Percentiles rank a stretch among this genome's conserved stretches.
Conservation (phyloP, 2,329 filamentous ascomycete genomes). For the Lecanoromycetidae sp. region DNA sequence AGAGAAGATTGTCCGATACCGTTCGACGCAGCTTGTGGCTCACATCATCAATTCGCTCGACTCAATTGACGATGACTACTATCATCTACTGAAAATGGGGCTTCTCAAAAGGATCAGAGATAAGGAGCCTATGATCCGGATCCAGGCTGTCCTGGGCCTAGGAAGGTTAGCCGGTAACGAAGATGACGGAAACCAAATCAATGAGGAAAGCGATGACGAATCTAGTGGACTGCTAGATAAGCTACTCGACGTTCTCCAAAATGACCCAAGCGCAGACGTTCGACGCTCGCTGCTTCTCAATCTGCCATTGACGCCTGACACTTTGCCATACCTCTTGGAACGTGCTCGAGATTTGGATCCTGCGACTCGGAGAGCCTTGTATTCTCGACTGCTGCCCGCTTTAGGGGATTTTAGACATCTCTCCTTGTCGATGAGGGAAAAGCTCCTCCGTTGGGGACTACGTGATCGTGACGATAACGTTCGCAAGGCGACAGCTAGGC, state of each 20-base stretch:
- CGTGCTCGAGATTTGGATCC: conserved; percentile 81
- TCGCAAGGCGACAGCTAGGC: conserved; percentile 73
- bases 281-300: conserved; percentile 79
- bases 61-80: conserved; percentile 82
- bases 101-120: conserved; percentile 79
- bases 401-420: conserved; percentile 90
- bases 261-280: conserved; percentile 90
- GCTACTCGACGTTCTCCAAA: conserved; percentile 76
- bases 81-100: conserved; percentile 65
- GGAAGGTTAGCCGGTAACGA: conserved; percentile 70
- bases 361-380: conserved; percentile 70
- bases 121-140: conserved; percentile 83
- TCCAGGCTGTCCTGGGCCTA: conserved; percentile 85
- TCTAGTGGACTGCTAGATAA: conserved; percentile 64
- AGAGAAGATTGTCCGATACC: conserved; percentile 84
- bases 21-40: conserved; percentile 78
- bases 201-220: conserved; percentile 55
- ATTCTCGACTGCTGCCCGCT: conserved; percentile 72
- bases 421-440: conserved; percentile 87
- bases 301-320: conserved; percentile 70
- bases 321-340: conserved; percentile 78
- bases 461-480: conserved; percentile 91
- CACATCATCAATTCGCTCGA: conserved; percentile 89
- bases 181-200: conserved; percentile 52
- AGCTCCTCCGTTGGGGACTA: conserved; percentile 86